phyloP scores from a whole-genome alignment of 345 rosid genomes.

The Mangifera indica region DNA sequence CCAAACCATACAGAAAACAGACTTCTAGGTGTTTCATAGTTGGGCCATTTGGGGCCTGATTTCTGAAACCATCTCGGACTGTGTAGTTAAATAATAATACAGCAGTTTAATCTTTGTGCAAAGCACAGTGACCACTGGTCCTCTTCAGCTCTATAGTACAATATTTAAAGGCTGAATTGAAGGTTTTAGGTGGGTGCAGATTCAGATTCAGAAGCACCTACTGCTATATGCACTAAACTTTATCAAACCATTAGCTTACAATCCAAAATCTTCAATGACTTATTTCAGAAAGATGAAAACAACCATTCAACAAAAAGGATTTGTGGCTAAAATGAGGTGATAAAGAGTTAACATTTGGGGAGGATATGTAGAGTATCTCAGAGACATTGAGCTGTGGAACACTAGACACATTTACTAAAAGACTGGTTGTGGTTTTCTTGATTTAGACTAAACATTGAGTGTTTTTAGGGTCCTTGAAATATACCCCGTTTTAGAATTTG shows the following conservation, averaged over 20 bases:
- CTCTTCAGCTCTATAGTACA: neutral
- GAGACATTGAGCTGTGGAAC: neutral
- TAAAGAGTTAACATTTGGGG: neutral
- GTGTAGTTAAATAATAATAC: neutral
- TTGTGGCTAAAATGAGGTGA: neutral
- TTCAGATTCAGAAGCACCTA: neutral
- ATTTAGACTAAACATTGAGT: no score
- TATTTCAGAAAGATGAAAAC: neutral
- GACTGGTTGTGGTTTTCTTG: no score
- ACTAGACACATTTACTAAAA: neutral
- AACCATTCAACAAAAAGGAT: no score
- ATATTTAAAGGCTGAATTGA: slow-evolving; percentile 2
- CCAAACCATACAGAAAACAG: neutral
- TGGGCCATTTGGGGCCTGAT: slow-evolving; percentile 7
- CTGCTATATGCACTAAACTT: neutral
- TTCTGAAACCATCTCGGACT: neutral
- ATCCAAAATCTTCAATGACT: neutral
- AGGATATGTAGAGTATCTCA: neutral
- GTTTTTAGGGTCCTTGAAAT: no score
- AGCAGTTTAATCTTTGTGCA: neutral
- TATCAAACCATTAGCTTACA: neutral
- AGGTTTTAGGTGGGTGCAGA: neutral
- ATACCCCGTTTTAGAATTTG: no score
- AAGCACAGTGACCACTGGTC: neutral
- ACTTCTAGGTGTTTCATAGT: neutral